Evolutionary conservation across 1,284 basidiomycete species (phyloP).

Genomic region (Golubevia pallescens): DNA sequence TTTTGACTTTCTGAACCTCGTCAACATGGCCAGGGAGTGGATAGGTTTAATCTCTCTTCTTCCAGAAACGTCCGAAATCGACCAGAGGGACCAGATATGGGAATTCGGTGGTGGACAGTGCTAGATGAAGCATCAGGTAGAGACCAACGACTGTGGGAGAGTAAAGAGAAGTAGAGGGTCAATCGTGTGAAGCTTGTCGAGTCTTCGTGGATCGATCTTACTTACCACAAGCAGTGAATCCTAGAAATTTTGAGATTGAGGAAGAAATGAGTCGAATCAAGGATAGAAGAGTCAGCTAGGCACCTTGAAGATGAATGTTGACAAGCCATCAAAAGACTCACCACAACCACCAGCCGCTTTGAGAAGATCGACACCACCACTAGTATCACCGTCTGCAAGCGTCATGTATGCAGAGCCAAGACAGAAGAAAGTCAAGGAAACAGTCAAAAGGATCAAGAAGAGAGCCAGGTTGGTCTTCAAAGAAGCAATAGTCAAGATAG

Average conservation of each 20-base stretch:
- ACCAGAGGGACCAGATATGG: slow-evolving; percentile 11
- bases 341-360: slow-evolving; percentile 22
- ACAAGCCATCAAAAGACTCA: no score
- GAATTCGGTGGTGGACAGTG: slow-evolving; percentile 29
- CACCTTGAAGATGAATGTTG: no score
- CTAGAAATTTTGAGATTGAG: slow-evolving; percentile 6
- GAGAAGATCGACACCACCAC: slow-evolving; percentile 15
- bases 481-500: slow-evolving; percentile 25
- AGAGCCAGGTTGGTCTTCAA: slow-evolving; percentile 33
- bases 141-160: slow-evolving; percentile 22
- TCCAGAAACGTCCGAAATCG: slow-evolving; percentile 8
- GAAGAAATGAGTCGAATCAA: no score
- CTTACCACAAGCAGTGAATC: slow-evolving; percentile 31
- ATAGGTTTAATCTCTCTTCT: slow-evolving; percentile 6
- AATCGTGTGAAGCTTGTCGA: no score
- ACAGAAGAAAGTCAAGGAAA: slow-evolving; percentile 27
- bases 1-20: no score
- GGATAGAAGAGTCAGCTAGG: no score
- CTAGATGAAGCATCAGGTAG: slow-evolving; percentile 31
- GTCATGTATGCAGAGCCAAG: slow-evolving; percentile 28
- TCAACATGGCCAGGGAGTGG: no score
- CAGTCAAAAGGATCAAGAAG: slow-evolving; percentile 36
- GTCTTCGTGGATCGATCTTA: no score
- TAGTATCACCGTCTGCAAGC: slow-evolving; percentile 11
- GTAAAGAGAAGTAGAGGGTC: no score